Base-by-base conservation (phyloP, 768 basidiomycete species). In the Boletellus emodensis region DNA sequence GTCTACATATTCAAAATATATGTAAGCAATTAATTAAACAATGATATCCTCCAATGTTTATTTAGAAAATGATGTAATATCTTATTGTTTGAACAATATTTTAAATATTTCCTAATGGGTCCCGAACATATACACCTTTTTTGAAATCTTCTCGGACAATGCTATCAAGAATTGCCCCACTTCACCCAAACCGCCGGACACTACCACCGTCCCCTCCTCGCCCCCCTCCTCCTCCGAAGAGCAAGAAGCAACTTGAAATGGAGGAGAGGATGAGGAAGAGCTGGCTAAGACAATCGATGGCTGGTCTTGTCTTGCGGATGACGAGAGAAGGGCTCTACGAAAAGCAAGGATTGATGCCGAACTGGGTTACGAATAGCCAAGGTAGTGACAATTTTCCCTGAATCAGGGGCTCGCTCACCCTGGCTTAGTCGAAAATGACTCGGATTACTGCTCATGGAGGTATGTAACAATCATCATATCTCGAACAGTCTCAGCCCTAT, bases 241-340 rank as follows among this genome's bases (percentile, higher is more conserved):
- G 81, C 45, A 89, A 89, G 74, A 90, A 90, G 64, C 81, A 87
- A 67, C 67, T 86, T 20, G 79, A 83, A 60, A 68, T 79, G 60
- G 88, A 90, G 67, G 88, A 90, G 64, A 78, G 76, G 59, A 89
- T 89, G 87, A 90, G 62, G 81, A 87, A 64, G 87, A 91, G 68
- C 67, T 90, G 50, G 73, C 85, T 22, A 88, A 90, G 54, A 81
- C 74, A 38, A 71, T 86, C 3, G 86, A 87, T 11, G 88, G 87
- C 14, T 80, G 85, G 70, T 75, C 76, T 32, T 63, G 67, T 34
- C 62, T 69, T 45, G 57, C 59, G 11, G 69, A 69, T 41, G 67
- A 71, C 18, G 74, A 80, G 55, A 66, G 82, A 66, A 78, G 70
- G 55, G 71, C 71, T 46, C 64, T 86, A 62, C 76, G 78, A 61